Conservation (phyloP, 345 rosid species). For the Gossypium anomalum region DNA sequence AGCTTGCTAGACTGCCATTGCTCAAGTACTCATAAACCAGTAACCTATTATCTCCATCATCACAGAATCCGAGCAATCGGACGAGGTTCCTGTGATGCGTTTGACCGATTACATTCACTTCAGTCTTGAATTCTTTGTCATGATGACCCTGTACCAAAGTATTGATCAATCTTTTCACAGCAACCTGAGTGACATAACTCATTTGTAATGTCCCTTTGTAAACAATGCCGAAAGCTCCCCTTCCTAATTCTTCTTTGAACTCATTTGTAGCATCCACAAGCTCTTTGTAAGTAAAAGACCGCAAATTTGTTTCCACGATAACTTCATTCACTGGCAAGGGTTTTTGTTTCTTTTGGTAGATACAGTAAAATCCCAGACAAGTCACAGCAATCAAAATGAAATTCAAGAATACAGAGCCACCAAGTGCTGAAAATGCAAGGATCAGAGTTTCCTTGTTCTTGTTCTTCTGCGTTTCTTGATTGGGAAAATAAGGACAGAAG, state of each 20-base stretch:
- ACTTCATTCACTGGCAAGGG: not conserved
- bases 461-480: not conserved
- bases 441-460: not conserved
- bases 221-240: constrained; percentile 28
- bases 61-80: constrained; percentile 32
- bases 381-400: not conserved
- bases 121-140: constrained; percentile 40
- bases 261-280: constrained; percentile 20
- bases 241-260: constrained; percentile 26
- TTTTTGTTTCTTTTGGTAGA: constrained; percentile 7
- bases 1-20: constrained; percentile 36
- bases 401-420: constrained; percentile 25
- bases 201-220: constrained; percentile 22
- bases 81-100: constrained; percentile 44
- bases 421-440: constrained; percentile 10
- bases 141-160: constrained; percentile 25
- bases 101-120: constrained; percentile 38
- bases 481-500: not conserved
- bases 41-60: constrained; percentile 34
- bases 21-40: constrained; percentile 43
- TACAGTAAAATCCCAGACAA: constrained; percentile 10
- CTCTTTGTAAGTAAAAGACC: constrained; percentile 17
- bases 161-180: constrained; percentile 36
- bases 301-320: constrained; percentile 16
- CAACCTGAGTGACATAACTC: constrained; percentile 10